phyloP scores from a whole-genome alignment of 495 filamentous ascomycete species.

The Pyronema domesticum region DNA sequence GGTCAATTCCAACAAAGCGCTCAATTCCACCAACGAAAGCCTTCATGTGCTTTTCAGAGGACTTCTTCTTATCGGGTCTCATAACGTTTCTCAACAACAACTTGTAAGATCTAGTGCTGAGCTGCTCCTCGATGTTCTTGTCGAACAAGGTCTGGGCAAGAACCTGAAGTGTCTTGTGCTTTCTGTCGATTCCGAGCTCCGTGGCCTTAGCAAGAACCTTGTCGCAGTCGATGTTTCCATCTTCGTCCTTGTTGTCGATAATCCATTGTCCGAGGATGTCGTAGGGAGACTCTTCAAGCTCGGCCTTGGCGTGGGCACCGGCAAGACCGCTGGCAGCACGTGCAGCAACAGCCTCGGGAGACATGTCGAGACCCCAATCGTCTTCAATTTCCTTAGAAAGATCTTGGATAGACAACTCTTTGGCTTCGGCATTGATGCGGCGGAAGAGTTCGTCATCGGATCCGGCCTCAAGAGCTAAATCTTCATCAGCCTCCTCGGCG shows the following conservation, averaged over 20 bases:
- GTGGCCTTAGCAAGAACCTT: slow-evolving; percentile 92
- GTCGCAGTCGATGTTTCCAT: slow-evolving; percentile 61
- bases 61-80: slow-evolving; percentile 12
- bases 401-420: slow-evolving; percentile 42
- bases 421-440: slow-evolving; percentile 67
- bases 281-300: slow-evolving; percentile 67
- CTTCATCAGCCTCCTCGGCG: slow-evolving; percentile 55
- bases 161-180: slow-evolving; percentile 84
- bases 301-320: slow-evolving; percentile 75
- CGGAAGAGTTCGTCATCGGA: slow-evolving; percentile 89
- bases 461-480: slow-evolving; percentile 51
- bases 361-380: slow-evolving; percentile 89
- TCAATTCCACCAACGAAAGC: slow-evolving; percentile 94
- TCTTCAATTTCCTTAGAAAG: slow-evolving; percentile 57
- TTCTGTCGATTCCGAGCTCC: slow-evolving; percentile 83
- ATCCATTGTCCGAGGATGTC: slow-evolving; percentile 93
- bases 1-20: slow-evolving; percentile 71
- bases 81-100: too few relatives aligned
- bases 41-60: slow-evolving; percentile 83
- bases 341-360: slow-evolving; percentile 82
- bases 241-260: slow-evolving; percentile 49
- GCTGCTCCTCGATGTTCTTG: slow-evolving; percentile 43
- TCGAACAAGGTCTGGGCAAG: slow-evolving; percentile 89
- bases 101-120: too few relatives aligned
- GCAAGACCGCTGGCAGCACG: slow-evolving; percentile 70